Conservation (phyloP, 1,139 yeast genomes). For the Kodamaea anthophila region DNA sequence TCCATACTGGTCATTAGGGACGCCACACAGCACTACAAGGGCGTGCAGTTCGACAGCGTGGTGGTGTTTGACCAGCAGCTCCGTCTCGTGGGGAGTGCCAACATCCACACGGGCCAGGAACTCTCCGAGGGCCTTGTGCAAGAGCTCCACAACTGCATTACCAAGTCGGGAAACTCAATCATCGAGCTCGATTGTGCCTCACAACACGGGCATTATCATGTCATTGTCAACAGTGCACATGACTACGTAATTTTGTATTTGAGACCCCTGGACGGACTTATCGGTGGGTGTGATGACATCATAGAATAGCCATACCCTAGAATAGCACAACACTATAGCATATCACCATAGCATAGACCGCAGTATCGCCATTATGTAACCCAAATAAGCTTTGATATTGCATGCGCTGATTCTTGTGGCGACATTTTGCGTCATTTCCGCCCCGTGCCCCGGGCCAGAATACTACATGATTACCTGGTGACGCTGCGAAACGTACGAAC, state of each 20-base stretch:
- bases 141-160: slow-evolving; percentile 1
- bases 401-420: too few species aligned
- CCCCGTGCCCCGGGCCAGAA: too few species aligned
- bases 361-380: too few species aligned
- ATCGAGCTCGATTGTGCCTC: slow-evolving; percentile 7
- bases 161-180: slow-evolving; percentile 2
- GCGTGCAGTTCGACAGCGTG: slow-evolving; percentile 5
- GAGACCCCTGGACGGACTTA: slow-evolving; percentile 4
- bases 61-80: slow-evolving; percentile 4
- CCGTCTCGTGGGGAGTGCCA: slow-evolving; percentile 4
- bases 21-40: slow-evolving; percentile 5
- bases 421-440: too few species aligned
- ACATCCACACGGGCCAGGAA: slow-evolving; percentile 1
- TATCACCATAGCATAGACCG: too few species aligned
- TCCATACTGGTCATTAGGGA: slow-evolving; percentile 3
- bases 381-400: too few species aligned
- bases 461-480: too few species aligned
- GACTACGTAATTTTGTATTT: slow-evolving; percentile 7
- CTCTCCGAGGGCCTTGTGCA: background rate
- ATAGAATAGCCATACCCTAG: too few species aligned
- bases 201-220: slow-evolving; percentile 5
- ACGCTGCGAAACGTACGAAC: too few species aligned
- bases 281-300: slow-evolving; percentile 1
- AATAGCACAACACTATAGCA: too few species aligned
- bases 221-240: slow-evolving; percentile 5